These are phyloP conservation scores for Colletotrichum zoysiae DNA, from an alignment of 2,329 filamentous ascomycete genomes.

Conservation along the genomic window DNA sequence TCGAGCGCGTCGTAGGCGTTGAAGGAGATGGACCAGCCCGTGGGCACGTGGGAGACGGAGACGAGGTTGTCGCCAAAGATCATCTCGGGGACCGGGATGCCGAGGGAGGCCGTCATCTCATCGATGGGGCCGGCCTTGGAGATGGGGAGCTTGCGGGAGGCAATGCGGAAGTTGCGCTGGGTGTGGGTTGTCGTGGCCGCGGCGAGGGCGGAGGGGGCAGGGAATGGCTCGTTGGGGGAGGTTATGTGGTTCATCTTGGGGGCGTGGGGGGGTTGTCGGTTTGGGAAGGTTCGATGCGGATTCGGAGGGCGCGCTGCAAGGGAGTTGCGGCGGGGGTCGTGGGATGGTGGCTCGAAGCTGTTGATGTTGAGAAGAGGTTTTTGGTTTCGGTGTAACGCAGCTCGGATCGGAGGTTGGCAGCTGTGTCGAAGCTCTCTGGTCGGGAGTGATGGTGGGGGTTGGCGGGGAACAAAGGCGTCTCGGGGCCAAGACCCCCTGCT, in stretches of 20 bases:
- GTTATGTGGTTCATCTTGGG: slow-evolving; percentile 55
- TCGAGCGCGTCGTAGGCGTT: slow-evolving; percentile 90
- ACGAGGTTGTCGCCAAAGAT: slow-evolving; percentile 98
- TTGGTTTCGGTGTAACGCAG: slow-evolving; percentile 11
- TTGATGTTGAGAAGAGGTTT: slow-evolving; percentile 10
- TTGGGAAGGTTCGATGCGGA: background rate
- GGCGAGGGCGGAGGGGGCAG: slow-evolving; percentile 62
- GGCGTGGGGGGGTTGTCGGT: slow-evolving; percentile 23
- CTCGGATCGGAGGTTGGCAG: slow-evolving; percentile 33
- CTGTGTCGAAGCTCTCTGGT: slow-evolving; percentile 22
- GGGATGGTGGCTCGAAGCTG: background rate
- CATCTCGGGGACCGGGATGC: slow-evolving; percentile 96
- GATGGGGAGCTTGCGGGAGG: slow-evolving; percentile 91
- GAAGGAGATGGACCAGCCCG: slow-evolving; percentile 85
- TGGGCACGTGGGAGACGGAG: slow-evolving; percentile 77
- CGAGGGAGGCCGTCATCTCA: slow-evolving; percentile 80
- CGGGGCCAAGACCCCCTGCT: slow-evolving; percentile 27
- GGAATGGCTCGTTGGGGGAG: slow-evolving; percentile 66
- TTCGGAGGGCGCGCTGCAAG: background rate
- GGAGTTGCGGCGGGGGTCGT: background rate
- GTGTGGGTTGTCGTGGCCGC: slow-evolving; percentile 68
- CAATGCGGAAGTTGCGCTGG: slow-evolving; percentile 79
- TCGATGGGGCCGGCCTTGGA: slow-evolving; percentile 93
- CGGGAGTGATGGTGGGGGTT: slow-evolving; percentile 38
- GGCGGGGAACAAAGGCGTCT: slow-evolving; percentile 33